Evolutionary conservation across 805 yeast genomes (phyloP), one percentile per base, ranked within the genome.

Genomic region (Naumovozyma castellii): DNA sequence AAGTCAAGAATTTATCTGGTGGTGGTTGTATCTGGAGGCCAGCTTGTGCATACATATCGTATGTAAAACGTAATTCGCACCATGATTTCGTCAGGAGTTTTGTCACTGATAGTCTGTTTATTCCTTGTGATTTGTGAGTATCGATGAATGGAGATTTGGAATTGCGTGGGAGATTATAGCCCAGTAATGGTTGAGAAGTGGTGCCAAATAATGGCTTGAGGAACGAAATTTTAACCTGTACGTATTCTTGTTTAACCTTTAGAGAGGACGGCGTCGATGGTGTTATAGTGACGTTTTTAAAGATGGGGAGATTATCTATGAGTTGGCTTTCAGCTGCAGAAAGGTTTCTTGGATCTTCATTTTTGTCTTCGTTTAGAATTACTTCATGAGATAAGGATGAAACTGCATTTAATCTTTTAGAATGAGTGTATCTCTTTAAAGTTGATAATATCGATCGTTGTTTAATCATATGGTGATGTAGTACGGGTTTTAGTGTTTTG

Each of bases 31-130:
- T 22, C 3, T 17, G 10, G 18, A 12, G 25, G 15, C n/a, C 15
- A 9, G 32, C 8, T 16, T 68, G 67, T 0, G 78, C 61, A 47
- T 72, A 81, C 0, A 76, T 52, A 18, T 68, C 66, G 52, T 75
- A 82, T 43, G 71, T 67, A 15, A 63, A 67, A 32, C 76, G 61
- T 35, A 82, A 59, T 56, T 83, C 90, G 63, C 92, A 83, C 84
- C 86, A 82, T 13, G 68, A 58, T 25, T 71, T 66, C 0, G 80
- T 73, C 9, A 79, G 57, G 6, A 83, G 54, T 40, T 68, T 71
- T 0, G 88, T 79, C 3, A 81, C 86, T 8, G 62, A 57, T 12
- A 59, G 41, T 25, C 64, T 43, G 5, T 38, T 38, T 5, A 18
- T 29, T 13, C 20, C 12, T 22, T 9, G 8, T 5, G 32, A 29